Evolutionary conservation across 1,139 yeast species (phyloP).

Genomic region (Candida albicans): DNA sequence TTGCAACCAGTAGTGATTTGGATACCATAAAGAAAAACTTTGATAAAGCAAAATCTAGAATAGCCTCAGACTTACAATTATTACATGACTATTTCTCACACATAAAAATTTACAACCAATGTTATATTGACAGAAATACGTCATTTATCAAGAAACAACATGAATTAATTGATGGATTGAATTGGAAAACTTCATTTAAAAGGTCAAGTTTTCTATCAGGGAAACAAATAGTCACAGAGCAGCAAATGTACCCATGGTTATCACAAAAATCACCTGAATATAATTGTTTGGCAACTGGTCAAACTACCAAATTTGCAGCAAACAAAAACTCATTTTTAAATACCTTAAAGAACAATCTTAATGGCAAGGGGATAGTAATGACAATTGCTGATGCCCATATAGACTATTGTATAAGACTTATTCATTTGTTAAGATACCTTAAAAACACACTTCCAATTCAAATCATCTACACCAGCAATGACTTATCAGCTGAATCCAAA

Average conservation of each 20-base stretch:
- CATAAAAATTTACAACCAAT: constrained; percentile 42
- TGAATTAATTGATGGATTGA: not conserved
- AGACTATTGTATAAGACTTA: constrained; percentile 25
- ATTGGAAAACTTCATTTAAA: not conserved
- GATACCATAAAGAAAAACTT: constrained; percentile 6
- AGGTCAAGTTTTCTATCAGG: not conserved
- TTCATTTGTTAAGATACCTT: constrained; percentile 28
- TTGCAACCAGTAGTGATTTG: constrained; percentile 10
- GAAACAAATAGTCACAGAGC: constrained; percentile 12
- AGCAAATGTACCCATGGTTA: constrained; percentile 28
- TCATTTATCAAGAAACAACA: constrained; percentile 3
- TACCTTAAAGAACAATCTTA: constrained; percentile 20
- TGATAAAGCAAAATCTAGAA: constrained; percentile 9
- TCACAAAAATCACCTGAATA: constrained; percentile 24
- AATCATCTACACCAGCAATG: constrained; percentile 25
- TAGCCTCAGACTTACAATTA: constrained; percentile 25
- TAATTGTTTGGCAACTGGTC: constrained; percentile 11
- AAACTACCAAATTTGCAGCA: constrained; percentile 5
- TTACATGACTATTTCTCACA: constrained; percentile 44
- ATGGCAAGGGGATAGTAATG: constrained; percentile 39
- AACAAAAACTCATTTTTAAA: constrained; percentile 18
- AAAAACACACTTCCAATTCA: constrained; percentile 36
- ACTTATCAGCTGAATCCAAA: constrained; percentile 24
- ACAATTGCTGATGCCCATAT: constrained; percentile 32
- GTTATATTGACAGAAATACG: constrained; percentile 30